A percentile compares a stretch with the other conserved stretches of the same genome.
phyloP scores from a whole-genome alignment of 2,329 filamentous ascomycete species.

The Arthrobotrys sphaeroides region DNA sequence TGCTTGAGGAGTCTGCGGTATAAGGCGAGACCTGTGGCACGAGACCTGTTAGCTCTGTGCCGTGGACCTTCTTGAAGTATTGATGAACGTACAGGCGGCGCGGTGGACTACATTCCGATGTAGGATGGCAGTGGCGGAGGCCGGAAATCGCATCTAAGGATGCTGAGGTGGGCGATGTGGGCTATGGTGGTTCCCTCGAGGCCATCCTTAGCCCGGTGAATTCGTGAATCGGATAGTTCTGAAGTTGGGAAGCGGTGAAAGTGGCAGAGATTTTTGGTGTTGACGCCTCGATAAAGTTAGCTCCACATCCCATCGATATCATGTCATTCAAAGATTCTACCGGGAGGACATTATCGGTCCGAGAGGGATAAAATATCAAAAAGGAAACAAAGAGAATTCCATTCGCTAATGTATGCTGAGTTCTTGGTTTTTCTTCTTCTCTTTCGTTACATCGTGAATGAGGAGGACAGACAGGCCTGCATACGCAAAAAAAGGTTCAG shows the following conservation, averaged over 20 bases:
- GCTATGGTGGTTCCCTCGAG: constrained; percentile 29
- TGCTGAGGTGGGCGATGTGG: constrained; percentile 5
- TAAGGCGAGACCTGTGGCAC: constrained; percentile 34
- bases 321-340: too few species aligned
- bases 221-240: background rate
- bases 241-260: background rate
- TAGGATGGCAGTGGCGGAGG: constrained; percentile 22
- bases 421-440: too few species aligned
- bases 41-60: background rate
- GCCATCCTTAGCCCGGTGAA: constrained; percentile 19
- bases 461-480: background rate
- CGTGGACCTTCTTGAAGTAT: too few species aligned
- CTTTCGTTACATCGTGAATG: constrained; percentile 52
- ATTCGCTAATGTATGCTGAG: constrained; percentile 38
- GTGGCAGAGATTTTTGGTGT: constrained; percentile 24
- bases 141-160: constrained; percentile 47
- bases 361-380: background rate
- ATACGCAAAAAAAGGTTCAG: background rate
- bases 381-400: background rate
- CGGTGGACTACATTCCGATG: constrained; percentile 50
- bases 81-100: constrained; percentile 30
- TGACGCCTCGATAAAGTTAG: background rate
- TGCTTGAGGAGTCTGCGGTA: constrained; percentile 49
- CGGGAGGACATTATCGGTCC: too few species aligned
- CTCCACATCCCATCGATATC: too few species aligned